Evolutionary conservation across 2,329 filamentous ascomycete species (phyloP).

Genomic region (Blastomyces percursus): DNA sequence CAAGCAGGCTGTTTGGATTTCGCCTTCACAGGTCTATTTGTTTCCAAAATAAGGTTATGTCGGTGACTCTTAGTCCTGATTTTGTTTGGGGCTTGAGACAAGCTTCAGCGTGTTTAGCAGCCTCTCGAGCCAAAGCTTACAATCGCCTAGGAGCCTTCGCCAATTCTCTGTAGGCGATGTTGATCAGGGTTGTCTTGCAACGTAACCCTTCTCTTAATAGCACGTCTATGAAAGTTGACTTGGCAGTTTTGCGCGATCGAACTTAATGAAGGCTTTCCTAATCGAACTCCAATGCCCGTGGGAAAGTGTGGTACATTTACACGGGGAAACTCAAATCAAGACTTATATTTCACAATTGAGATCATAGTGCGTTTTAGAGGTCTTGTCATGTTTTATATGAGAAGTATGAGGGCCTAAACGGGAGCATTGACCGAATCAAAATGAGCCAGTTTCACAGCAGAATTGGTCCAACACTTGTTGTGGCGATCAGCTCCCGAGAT

Average conservation of each 20-base stretch:
- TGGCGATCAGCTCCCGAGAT: too few relatives aligned
- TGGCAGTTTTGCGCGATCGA: not conserved
- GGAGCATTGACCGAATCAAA: not conserved
- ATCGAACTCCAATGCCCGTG: not conserved
- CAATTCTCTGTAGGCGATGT: not conserved
- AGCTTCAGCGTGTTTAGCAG: not conserved
- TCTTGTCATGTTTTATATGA: too few relatives aligned
- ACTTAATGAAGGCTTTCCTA: not conserved
- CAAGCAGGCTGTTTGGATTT: not conserved
- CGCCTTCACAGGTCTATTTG: not conserved
- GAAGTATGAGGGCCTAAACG: too few relatives aligned
- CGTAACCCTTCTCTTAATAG: not conserved
- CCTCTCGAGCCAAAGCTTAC: not conserved
- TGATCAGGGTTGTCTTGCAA: not conserved
- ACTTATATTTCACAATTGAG: not conserved
- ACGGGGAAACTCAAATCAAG: not conserved
- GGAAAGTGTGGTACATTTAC: not conserved
- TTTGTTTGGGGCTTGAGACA: not conserved
- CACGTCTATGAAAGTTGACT: not conserved
- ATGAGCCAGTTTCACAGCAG: not conserved
- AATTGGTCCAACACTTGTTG: too few relatives aligned
- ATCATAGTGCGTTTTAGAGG: too few relatives aligned
- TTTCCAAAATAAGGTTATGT: not conserved
- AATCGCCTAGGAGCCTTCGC: not conserved
- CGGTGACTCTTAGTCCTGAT: not conserved